phyloP scores from a whole-genome alignment of 2,329 filamentous ascomycete genomes.

The Byssoonygena ceratinophila region DNA sequence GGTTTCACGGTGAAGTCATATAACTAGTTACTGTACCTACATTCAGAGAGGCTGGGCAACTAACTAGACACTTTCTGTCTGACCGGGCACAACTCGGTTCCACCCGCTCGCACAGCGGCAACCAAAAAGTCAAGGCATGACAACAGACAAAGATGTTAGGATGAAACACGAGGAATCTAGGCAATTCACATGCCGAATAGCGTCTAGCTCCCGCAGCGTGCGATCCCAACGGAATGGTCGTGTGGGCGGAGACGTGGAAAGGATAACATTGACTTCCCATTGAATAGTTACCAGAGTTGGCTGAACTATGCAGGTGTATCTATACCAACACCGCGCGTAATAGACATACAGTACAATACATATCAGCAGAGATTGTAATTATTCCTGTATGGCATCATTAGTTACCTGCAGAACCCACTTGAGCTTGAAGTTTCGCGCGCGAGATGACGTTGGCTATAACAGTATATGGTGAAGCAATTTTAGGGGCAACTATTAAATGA shows the following conservation, averaged over 20 bases:
- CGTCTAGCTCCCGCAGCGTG: slow-evolving; percentile 11
- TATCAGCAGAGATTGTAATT: too few relatives aligned
- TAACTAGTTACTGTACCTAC: neutral
- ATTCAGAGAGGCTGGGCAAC: too few relatives aligned
- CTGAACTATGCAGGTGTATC: too few relatives aligned
- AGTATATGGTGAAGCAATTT: neutral
- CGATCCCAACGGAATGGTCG: slow-evolving; percentile 12
- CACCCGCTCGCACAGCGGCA: slow-evolving; percentile 7
- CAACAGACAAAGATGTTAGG: neutral
- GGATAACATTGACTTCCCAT: neutral
- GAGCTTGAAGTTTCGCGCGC: too few relatives aligned
- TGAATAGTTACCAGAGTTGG: too few relatives aligned
- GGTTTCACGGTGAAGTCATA: neutral
- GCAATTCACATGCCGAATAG: slow-evolving; percentile 7
- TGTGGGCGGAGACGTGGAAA: slow-evolving; percentile 11
- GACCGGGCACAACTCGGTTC: slow-evolving; percentile 9
- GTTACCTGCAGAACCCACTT: too few relatives aligned
- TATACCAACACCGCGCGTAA: too few relatives aligned
- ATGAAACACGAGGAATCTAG: slow-evolving; percentile 7
- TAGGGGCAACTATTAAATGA: neutral
- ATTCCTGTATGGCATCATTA: too few relatives aligned
- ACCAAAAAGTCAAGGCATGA: slow-evolving; percentile 1
- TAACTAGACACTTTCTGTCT: neutral
- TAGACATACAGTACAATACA: too few relatives aligned
- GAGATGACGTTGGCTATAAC: too few relatives aligned